Conservation (phyloP, 768 basidiomycete species). For the Trametes punicea region DNA sequence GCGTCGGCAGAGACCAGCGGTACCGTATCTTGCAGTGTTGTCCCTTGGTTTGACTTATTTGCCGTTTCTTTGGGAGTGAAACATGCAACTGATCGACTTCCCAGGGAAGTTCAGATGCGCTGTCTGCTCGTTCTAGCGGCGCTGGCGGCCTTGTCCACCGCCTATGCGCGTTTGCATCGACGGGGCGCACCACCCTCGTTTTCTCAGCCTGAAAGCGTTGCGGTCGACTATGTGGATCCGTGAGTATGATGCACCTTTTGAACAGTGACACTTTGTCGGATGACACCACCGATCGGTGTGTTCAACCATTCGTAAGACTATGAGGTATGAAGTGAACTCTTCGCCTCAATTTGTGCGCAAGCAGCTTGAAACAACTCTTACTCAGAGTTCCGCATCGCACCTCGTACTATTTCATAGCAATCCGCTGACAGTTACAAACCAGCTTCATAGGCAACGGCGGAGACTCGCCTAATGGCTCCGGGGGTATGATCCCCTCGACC, state of each 20-base stretch:
- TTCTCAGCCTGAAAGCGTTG: constrained; percentile 31
- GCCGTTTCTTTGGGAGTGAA: neutral
- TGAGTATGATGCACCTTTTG: constrained; percentile 24
- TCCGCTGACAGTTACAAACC: neutral
- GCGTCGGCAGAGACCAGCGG: too few species aligned
- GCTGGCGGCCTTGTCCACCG: neutral
- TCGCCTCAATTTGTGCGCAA: too few species aligned
- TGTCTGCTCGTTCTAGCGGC: neutral
- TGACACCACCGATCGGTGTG: too few species aligned
- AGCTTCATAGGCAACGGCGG: constrained; percentile 73
- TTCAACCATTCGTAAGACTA: too few species aligned
- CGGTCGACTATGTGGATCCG: constrained; percentile 48
- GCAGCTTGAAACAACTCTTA: too few species aligned
- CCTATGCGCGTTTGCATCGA: constrained; percentile 1
- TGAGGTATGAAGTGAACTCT: too few species aligned
- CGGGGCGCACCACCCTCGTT: constrained; percentile 20
- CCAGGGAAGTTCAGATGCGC: neutral
- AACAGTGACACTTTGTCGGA: too few species aligned
- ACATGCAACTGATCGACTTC: too few species aligned
- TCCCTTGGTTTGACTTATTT: neutral
- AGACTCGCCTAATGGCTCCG: constrained; percentile 63
- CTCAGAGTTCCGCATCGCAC: too few species aligned
- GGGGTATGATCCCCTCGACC: constrained; percentile 76
- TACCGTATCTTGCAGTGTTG: too few species aligned
- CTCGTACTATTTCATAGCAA: too few species aligned